phyloP scores from a whole-genome alignment of 2,329 filamentous ascomycete species.

The Ophiostoma pallidulum region DNA sequence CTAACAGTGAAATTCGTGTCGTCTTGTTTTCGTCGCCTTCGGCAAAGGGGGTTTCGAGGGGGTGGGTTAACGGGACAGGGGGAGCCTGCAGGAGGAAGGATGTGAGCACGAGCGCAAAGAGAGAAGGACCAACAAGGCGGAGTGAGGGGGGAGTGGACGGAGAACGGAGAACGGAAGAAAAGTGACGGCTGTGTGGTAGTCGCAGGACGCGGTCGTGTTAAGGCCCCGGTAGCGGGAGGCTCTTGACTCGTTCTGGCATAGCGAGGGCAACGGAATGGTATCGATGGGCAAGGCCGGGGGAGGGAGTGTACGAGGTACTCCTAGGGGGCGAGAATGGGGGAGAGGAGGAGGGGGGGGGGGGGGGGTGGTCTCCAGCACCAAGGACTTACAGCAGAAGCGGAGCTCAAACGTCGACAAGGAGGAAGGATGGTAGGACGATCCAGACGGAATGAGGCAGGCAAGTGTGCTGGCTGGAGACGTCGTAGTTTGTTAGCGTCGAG shows the following conservation, averaged over 20 bases:
- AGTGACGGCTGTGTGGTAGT: too few species aligned
- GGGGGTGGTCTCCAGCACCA: too few species aligned
- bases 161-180: neutral
- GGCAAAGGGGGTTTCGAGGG: conserved; percentile 6
- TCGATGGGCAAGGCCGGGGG: neutral
- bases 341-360: neutral
- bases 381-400: conserved; percentile 2
- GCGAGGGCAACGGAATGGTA: neutral
- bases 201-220: too few species aligned
- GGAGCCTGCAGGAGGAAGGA: neutral
- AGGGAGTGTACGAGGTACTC: neutral
- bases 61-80: conserved; percentile 3
- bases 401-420: neutral
- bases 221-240: conserved; percentile 1
- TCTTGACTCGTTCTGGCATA: conserved; percentile 7
- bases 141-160: neutral
- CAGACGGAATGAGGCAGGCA: neutral
- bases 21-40: conserved; percentile 11
- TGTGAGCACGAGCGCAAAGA: too few species aligned
- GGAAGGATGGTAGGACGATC: neutral
- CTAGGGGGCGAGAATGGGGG: neutral
- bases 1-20: conserved; percentile 1
- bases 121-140: neutral
- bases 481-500: conserved; percentile 4
- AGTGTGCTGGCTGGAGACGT: too few species aligned